phyloP scores from a whole-genome alignment of 2,329 filamentous ascomycete species.

The Aspergillus sp. region DNA sequence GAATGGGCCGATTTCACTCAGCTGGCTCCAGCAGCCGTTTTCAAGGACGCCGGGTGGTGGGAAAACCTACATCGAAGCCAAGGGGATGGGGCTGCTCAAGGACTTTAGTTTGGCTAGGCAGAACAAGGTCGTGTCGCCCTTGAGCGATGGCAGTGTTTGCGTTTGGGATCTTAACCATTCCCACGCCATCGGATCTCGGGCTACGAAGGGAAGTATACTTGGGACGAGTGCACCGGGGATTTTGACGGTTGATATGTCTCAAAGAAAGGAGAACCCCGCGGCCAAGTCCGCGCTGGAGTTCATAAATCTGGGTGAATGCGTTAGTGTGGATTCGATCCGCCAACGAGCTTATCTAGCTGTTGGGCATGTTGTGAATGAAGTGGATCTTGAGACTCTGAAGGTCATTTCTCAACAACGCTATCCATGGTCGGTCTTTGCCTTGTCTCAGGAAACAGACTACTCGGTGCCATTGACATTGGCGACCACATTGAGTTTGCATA shows the following conservation, averaged over 20 bases:
- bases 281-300: constrained; percentile 34
- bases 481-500: constrained; percentile 75
- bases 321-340: constrained; percentile 70
- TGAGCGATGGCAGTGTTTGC: constrained; percentile 85
- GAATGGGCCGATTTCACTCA: constrained; percentile 69
- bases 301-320: constrained; percentile 69
- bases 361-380: constrained; percentile 72
- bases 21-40: constrained; percentile 70
- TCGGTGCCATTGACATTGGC: constrained; percentile 77
- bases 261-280: constrained; percentile 45
- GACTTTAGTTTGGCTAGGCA: constrained; percentile 53
- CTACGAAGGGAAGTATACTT: constrained; percentile 58
- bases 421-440: constrained; percentile 77
- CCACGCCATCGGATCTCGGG: constrained; percentile 26
- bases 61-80: constrained; percentile 59
- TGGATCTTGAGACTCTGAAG: constrained; percentile 73
- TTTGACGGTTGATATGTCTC: constrained; percentile 68
- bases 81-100: constrained; percentile 69
- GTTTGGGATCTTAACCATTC: constrained; percentile 71
- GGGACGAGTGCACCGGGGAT: constrained; percentile 66
- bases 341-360: constrained; percentile 78
- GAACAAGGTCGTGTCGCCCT: constrained; percentile 68
- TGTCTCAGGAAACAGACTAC: constrained; percentile 67
- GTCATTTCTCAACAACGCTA: constrained; percentile 70
- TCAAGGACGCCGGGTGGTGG: constrained; percentile 34